Conservation (phyloP, 371 early-diverging fungal genomes). For the Mucor racemosus region DNA sequence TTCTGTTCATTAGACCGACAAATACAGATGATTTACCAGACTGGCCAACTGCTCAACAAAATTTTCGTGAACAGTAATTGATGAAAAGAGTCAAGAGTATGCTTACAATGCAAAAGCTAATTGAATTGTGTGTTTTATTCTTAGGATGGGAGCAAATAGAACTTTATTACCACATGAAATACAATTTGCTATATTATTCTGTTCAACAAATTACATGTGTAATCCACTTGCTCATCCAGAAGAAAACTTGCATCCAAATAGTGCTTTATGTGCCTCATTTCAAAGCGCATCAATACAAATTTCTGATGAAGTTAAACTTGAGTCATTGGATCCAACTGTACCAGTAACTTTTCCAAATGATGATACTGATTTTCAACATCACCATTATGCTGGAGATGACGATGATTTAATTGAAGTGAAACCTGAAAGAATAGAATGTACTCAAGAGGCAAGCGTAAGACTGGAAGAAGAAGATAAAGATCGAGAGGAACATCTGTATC, state of each 20-base stretch:
- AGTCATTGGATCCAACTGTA: not conserved
- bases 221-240: not conserved
- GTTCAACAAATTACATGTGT: slow-evolving; percentile 3
- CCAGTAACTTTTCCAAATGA: not conserved
- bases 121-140: no score
- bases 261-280: not conserved
- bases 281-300: not conserved
- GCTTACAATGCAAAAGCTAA: no score
- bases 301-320: not conserved
- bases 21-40: not conserved
- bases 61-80: not conserved
- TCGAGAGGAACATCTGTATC: not conserved
- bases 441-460: not conserved
- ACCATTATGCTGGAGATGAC: not conserved
- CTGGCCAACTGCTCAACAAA: not conserved
- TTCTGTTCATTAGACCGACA: not conserved
- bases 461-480: not conserved
- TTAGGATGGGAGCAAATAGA: not conserved
- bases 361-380: not conserved
- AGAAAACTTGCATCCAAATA: not conserved
- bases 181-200: not conserved
- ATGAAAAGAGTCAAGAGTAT: no score
- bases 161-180: slow-evolving; percentile 2
- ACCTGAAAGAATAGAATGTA: not conserved
- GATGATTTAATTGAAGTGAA: not conserved